These are phyloP conservation scores for Fusarium fujikuroi DNA, from an alignment of 2,329 filamentous ascomycete genomes.

Conservation along the genomic window DNA sequence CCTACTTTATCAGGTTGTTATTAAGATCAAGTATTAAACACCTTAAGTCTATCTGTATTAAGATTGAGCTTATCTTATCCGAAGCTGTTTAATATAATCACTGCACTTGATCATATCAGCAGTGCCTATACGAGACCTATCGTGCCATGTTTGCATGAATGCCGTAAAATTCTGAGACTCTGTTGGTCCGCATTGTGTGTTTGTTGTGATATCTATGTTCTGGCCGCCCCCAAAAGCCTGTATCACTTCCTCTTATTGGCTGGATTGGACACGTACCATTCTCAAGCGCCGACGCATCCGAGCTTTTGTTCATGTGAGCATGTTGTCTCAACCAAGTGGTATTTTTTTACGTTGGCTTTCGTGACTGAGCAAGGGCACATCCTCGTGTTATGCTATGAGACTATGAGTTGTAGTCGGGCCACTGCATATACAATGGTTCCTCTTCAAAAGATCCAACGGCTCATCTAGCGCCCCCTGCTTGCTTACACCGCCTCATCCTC, in stretches of 20 bases:
- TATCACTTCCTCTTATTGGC: not conserved
- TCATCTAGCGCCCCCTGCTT: not conserved
- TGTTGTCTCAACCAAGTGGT: not conserved
- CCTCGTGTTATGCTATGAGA: not conserved
- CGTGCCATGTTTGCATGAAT: not conserved
- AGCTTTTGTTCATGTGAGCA: not conserved
- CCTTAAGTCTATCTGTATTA: too few relatives aligned
- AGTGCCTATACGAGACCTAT: too few relatives aligned
- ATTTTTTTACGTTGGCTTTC: not conserved
- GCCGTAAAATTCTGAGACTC: not conserved
- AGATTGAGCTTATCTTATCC: not conserved
- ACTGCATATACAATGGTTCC: not conserved
- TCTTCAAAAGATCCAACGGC: not conserved
- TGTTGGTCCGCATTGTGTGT: not conserved
- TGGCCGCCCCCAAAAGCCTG: not conserved
- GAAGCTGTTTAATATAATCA: too few relatives aligned
- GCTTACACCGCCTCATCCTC: not conserved
- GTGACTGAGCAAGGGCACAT: too few relatives aligned
- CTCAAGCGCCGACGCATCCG: not conserved
- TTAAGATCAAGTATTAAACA: not conserved
- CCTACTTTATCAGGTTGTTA: not conserved
- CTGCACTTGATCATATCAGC: fast-evolving
- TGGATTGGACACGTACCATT: not conserved
- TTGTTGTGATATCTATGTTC: not conserved
- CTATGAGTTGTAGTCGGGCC: not conserved